A percentile compares a stretch with the other conserved stretches of the same genome.
Evolutionary conservation across 352 stramenopile species (phyloP).

Genomic region (Globisporangium yorkense): DNA sequence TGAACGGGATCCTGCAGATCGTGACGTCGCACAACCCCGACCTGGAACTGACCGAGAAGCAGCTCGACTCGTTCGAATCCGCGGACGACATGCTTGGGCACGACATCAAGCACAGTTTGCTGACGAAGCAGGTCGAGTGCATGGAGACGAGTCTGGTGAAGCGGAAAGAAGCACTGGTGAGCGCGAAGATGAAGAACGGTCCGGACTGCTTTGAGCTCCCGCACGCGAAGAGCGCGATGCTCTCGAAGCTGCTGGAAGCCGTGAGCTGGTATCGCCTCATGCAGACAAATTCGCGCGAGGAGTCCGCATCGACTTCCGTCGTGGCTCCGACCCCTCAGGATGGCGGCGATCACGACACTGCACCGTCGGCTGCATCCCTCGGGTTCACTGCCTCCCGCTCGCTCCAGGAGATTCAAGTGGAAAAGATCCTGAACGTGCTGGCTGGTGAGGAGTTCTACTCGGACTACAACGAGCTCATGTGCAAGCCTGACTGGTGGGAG

Average conservation of each 20-base stretch:
- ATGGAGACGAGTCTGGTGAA: constrained; percentile 38
- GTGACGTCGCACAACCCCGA: constrained; percentile 76
- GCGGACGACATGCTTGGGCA: constrained; percentile 62
- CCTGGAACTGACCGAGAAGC: constrained; percentile 68
- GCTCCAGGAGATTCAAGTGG: constrained; percentile 62
- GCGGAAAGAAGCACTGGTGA: constrained; percentile 35
- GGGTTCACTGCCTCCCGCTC: constrained; percentile 18
- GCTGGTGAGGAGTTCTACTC: constrained; percentile 80
- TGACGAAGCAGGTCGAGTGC: constrained; percentile 53
- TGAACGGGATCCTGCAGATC: constrained; percentile 75
- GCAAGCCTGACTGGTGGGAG: constrained; percentile 71
- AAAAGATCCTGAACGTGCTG: constrained; percentile 70
- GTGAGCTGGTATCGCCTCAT: constrained; percentile 83
- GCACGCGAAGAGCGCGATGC: constrained; percentile 54
- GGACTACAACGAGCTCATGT: constrained; percentile 80
- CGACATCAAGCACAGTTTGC: constrained; percentile 69
- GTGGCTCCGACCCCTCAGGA: constrained; percentile 14
- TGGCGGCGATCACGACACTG: constrained; percentile 1
- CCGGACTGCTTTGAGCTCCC: constrained; percentile 55
- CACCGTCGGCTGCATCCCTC: constrained; percentile 15
- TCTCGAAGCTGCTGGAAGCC: constrained; percentile 70
- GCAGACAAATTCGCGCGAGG: constrained; percentile 68
- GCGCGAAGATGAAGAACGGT: constrained; percentile 59
- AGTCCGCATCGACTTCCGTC: constrained; percentile 51
- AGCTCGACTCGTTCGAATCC: constrained; percentile 77